Percentiles rank a stretch among this genome's conserved stretches.
These are phyloP conservation scores for Funneliformis mosseae DNA, from an alignment of 192 early-diverging fungal genomes.

Conservation along the genomic window DNA sequence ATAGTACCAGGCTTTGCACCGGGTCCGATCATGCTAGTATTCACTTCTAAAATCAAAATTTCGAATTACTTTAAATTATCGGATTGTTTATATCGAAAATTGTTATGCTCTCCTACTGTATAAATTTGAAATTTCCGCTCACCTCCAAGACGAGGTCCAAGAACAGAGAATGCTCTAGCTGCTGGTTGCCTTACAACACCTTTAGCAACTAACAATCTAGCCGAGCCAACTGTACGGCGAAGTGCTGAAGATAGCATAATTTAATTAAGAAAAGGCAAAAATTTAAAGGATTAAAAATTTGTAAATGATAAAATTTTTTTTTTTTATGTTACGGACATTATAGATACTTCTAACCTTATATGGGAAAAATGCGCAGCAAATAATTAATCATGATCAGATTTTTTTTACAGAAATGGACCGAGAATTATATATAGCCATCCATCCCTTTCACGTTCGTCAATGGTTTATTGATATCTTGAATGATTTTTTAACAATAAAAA, in stretches of 20 bases:
- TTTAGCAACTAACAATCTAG: not conserved
- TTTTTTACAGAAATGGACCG: too few relatives aligned
- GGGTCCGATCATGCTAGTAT: slow-evolving; percentile 47
- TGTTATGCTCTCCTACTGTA: not conserved
- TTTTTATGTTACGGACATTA: too few relatives aligned
- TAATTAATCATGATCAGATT: too few relatives aligned
- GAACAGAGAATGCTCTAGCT: slow-evolving; percentile 10
- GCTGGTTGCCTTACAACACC: not conserved
- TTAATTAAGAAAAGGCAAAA: not conserved
- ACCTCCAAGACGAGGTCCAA: slow-evolving; percentile 24
- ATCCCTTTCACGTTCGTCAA: too few relatives aligned
- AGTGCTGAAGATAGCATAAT: slow-evolving; percentile 7
- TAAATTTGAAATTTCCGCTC: not conserved
- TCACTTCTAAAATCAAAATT: slow-evolving; percentile 6
- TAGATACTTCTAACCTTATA: too few relatives aligned
- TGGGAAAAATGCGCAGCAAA: too few relatives aligned
- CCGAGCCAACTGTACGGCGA: not conserved
- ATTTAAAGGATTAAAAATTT: not conserved
- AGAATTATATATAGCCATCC: too few relatives aligned
- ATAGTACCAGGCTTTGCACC: slow-evolving; percentile 71
- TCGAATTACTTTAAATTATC: not conserved
- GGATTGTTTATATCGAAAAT: too few relatives aligned
- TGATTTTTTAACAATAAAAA: too few relatives aligned
- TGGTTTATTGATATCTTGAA: too few relatives aligned
- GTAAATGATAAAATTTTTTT: too few relatives aligned